Conservation (phyloP, 2,329 filamentous ascomycete species). For the Clonostachys solani region DNA sequence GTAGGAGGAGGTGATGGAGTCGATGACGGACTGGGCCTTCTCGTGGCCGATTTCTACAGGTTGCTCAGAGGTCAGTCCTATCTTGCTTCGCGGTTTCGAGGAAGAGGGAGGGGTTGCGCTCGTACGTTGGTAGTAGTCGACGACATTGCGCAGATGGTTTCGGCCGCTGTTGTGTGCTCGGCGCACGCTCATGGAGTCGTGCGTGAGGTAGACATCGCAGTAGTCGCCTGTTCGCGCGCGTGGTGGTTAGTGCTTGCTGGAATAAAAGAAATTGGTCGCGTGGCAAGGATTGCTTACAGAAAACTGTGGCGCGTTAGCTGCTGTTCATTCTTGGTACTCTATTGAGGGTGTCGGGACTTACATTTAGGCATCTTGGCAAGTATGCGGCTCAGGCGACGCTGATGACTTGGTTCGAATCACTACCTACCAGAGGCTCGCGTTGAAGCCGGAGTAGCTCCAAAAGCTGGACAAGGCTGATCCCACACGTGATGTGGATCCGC, state of each 20-base stretch:
- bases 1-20: conserved; percentile 95
- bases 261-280: neutral
- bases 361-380: conserved; percentile 76
- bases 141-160: conserved; percentile 95
- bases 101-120: conserved; percentile 3
- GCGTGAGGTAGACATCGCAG: conserved; percentile 99
- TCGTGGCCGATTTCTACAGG: conserved; percentile 75
- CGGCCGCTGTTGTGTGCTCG: conserved; percentile 97
- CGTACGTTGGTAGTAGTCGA: conserved; percentile 95
- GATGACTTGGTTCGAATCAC: conserved; percentile 11
- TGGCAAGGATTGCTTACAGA: conserved; percentile 40
- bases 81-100: neutral
- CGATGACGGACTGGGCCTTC: conserved; percentile 97
- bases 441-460: neutral
- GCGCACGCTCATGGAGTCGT: conserved; percentile 99
- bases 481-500: neutral
- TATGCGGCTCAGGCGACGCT: conserved; percentile 1
- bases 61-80: neutral
- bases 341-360: conserved; percentile 41
- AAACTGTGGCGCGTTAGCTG: conserved; percentile 47
- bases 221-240: conserved; percentile 63
- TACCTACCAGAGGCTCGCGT: neutral
- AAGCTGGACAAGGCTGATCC: neutral
- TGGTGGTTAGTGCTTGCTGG: conserved; percentile 1
- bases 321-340: conserved; percentile 11